Evolutionary conservation across 2,329 filamentous ascomycete genomes (phyloP).

Genomic region (Colletotrichum euphorbiae): DNA sequence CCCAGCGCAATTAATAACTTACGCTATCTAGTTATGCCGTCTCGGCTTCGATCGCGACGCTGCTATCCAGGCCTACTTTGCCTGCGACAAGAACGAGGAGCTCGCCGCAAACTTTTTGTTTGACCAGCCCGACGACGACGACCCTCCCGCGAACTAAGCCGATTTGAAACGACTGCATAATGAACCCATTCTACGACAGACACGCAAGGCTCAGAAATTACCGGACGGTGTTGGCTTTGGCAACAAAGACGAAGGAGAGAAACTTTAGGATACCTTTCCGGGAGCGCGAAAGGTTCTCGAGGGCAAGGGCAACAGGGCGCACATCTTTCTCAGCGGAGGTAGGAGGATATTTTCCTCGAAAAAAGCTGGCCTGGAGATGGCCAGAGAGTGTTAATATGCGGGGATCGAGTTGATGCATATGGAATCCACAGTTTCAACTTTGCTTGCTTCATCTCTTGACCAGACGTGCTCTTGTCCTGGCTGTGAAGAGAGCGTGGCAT

Average conservation of each 20-base stretch:
- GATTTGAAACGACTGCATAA: slow-evolving; percentile 33
- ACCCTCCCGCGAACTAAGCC: slow-evolving; percentile 60
- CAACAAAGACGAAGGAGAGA: slow-evolving; percentile 11
- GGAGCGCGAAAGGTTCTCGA: slow-evolving; percentile 1
- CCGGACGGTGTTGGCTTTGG: slow-evolving; percentile 32
- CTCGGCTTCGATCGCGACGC: slow-evolving; percentile 93
- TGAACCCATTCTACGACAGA: slow-evolving; percentile 37
- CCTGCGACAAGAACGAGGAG: slow-evolving; percentile 99
- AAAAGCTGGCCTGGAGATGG: slow-evolving; percentile 17
- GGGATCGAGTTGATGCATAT: slow-evolving; percentile 14
- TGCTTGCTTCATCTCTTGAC: slow-evolving; percentile 26
- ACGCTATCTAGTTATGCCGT: slow-evolving; percentile 76
- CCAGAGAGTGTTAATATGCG: slow-evolving; percentile 24
- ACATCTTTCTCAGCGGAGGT: slow-evolving; percentile 16
- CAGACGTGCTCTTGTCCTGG: slow-evolving; percentile 21
- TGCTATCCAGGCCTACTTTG: slow-evolving; percentile 98
- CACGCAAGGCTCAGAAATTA: slow-evolving; percentile 36
- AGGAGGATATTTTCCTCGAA: slow-evolving; percentile 16
- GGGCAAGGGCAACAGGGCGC: neutral
- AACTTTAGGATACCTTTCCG: slow-evolving; percentile 19
- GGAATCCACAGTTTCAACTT: slow-evolving; percentile 23
- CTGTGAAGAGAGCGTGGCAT: slow-evolving; percentile 32
- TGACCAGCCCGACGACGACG: slow-evolving; percentile 92
- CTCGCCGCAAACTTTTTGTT: slow-evolving; percentile 98
- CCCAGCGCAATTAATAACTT: slow-evolving; percentile 16